A percentile compares a stretch with the other conserved stretches of the same genome.
These are phyloP conservation scores for Globisporangium megalacanthum DNA, from an alignment of 352 stramenopile species.

Conservation along the genomic window DNA sequence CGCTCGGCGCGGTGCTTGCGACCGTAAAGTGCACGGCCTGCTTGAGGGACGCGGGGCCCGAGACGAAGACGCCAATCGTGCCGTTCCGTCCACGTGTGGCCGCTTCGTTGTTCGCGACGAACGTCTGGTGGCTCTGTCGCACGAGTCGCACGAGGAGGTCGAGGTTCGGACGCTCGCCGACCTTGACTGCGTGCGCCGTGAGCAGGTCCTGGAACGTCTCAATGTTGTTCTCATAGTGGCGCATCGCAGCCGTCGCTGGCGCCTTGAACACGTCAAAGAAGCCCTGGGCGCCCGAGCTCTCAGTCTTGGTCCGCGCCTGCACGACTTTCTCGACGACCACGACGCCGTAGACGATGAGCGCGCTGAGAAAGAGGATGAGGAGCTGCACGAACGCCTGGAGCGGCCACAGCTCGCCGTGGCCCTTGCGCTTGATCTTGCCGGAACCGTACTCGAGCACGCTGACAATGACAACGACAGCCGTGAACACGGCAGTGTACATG, in stretches of 20 bases:
- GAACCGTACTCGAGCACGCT: slow-evolving; percentile 14
- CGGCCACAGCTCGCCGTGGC: slow-evolving; percentile 12
- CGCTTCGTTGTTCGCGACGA: background rate
- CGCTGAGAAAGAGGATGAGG: background rate
- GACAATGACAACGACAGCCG: background rate
- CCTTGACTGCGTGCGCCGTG: slow-evolving; percentile 20
- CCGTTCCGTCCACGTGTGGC: background rate
- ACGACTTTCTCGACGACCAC: background rate
- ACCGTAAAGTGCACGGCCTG: slow-evolving; percentile 8
- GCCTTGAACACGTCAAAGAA: too few relatives aligned
- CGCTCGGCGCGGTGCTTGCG: slow-evolving; percentile 11
- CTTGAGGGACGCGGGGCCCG: slow-evolving; percentile 16
- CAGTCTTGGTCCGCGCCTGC: background rate
- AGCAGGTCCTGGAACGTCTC: slow-evolving; percentile 17
- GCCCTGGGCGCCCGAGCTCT: too few relatives aligned
- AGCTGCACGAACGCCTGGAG: slow-evolving; percentile 19
- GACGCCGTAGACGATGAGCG: slow-evolving; percentile 1
- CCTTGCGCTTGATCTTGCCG: slow-evolving; percentile 10
- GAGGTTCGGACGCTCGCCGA: slow-evolving; percentile 27
- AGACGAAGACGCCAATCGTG: slow-evolving; percentile 17
- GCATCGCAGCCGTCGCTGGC: too few relatives aligned
- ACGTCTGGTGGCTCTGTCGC: slow-evolving; percentile 11
- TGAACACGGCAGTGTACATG: background rate
- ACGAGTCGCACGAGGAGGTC: slow-evolving; percentile 20
- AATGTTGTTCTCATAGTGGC: background rate